A percentile compares a stretch with the other conserved stretches of the same genome.
Evolutionary conservation across 75 land plant genomes (phyloP).

Genomic region (Pinus taeda): DNA sequence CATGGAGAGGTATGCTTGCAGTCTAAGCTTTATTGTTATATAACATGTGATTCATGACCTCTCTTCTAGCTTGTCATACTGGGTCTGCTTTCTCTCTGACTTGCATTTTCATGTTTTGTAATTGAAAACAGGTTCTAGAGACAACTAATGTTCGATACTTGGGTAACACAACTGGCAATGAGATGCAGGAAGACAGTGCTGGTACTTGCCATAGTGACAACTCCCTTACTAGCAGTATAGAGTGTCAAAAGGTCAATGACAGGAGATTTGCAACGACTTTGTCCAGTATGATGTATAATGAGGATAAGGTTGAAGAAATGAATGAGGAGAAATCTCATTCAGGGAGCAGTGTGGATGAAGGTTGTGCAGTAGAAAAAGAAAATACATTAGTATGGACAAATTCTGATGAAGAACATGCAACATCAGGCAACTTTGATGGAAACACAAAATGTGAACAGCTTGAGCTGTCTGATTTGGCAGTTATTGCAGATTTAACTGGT

Average conservation of each 20-base stretch:
- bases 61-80: background rate
- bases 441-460: background rate
- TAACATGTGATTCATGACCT: too few relatives aligned
- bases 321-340: background rate
- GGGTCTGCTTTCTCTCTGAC: background rate
- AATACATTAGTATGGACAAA: background rate
- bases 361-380: background rate
- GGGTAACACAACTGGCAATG: background rate
- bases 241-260: background rate
- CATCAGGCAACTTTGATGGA: background rate
- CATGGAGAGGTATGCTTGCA: background rate
- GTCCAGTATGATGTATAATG: background rate
- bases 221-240: background rate
- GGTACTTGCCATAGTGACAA: constrained; percentile 6
- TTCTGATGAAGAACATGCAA: background rate
- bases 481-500: background rate
- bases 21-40: too few relatives aligned
- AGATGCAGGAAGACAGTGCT: background rate
- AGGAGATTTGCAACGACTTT: background rate
- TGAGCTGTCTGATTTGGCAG: background rate
- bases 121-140: background rate
- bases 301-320: background rate
- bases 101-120: background rate
- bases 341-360: background rate
- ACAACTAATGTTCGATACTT: background rate